Conservation (phyloP, 192 early-diverging fungal genomes). For the Chytriomyces confervae region DNA sequence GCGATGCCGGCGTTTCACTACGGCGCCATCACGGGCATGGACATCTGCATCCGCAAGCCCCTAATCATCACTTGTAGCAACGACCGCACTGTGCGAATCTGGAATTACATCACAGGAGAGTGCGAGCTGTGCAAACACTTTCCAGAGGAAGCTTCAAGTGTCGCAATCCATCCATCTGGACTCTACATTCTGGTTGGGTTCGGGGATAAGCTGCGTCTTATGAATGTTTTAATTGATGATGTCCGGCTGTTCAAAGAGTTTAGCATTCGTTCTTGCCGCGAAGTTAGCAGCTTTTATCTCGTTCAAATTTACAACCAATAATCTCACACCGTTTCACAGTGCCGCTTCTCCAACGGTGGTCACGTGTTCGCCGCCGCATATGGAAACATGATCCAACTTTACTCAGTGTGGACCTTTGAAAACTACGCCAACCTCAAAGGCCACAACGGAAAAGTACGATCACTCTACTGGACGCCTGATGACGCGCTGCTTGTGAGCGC, state of each 20-base stretch:
- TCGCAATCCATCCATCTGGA: constrained; percentile 64
- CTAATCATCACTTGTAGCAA: constrained; percentile 55
- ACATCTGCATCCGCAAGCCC: constrained; percentile 61
- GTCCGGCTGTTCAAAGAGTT: constrained; percentile 59
- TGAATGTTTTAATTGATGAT: constrained; percentile 66
- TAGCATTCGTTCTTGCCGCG: constrained; percentile 57
- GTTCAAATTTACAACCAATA: constrained; percentile 2
- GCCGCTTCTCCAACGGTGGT: constrained; percentile 60
- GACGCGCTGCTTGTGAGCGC: constrained; percentile 57
- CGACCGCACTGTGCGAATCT: constrained; percentile 59
- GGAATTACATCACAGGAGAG: constrained; percentile 60
- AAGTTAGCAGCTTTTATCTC: constrained; percentile 39
- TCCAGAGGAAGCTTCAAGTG: constrained; percentile 56
- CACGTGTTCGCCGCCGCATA: constrained; percentile 63
- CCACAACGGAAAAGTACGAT: constrained; percentile 62
- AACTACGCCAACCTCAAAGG: constrained; percentile 60
- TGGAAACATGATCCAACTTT: constrained; percentile 61
- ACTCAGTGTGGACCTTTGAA: constrained; percentile 61
- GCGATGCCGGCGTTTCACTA: constrained; percentile 54
- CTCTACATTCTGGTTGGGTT: constrained; percentile 63
- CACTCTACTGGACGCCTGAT: constrained; percentile 58
- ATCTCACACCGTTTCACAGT: constrained; percentile 34
- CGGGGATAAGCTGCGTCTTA: constrained; percentile 61
- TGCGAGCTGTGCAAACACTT: constrained; percentile 61
- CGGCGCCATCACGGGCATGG: constrained; percentile 55